phyloP scores from a whole-genome alignment of 768 basidiomycete species.

The Boletus reticulatus region DNA sequence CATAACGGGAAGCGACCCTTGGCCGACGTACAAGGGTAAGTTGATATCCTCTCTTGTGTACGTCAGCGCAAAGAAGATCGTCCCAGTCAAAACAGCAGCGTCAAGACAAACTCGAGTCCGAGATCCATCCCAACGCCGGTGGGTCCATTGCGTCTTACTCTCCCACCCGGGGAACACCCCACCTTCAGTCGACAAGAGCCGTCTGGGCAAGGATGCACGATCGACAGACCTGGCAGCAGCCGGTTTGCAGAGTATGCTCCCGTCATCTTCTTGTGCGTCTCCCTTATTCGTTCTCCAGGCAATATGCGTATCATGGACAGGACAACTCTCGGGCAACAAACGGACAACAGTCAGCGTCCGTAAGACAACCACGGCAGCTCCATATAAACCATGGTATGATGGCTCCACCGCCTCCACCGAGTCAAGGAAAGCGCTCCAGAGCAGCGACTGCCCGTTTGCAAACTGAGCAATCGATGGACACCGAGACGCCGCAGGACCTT shows the following conservation, averaged over 20 bases:
- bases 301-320: constrained; percentile 63
- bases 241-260: constrained; percentile 47
- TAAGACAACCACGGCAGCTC: constrained; percentile 36
- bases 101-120: constrained; percentile 55
- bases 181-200: constrained; percentile 31
- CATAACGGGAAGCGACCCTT: constrained; percentile 66
- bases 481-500: constrained; percentile 6
- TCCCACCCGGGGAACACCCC: constrained; percentile 56
- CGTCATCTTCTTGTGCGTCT: constrained; percentile 4
- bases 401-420: constrained; percentile 30
- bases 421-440: constrained; percentile 23
- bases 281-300: constrained; percentile 39
- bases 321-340: constrained; percentile 43
- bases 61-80: background rate
- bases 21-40: constrained; percentile 44
- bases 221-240: constrained; percentile 48
- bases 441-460: constrained; percentile 19
- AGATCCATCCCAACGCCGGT: constrained; percentile 53
- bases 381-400: constrained; percentile 30
- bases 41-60: background rate
- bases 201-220: constrained; percentile 8
- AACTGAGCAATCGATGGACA: constrained; percentile 9
- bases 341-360: constrained; percentile 39
- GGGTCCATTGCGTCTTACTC: constrained; percentile 64
- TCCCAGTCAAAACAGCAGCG: constrained; percentile 18